These are phyloP conservation scores for Scedosporium minutisporum DNA, from an alignment of 2,329 filamentous ascomycete species.

Conservation along the genomic window DNA sequence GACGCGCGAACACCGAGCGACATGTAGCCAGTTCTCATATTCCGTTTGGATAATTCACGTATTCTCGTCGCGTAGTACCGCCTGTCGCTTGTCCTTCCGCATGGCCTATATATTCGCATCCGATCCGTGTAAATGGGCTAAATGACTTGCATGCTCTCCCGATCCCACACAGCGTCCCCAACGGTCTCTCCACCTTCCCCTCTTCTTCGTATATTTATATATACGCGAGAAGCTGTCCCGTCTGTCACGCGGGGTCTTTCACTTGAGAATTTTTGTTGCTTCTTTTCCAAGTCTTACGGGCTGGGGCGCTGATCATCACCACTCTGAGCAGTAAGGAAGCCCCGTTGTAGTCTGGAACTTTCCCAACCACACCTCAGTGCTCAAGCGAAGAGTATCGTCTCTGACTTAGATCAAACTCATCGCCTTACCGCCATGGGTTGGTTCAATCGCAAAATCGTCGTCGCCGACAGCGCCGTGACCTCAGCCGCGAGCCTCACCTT, in stretches of 20 bases:
- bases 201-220: neutral
- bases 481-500: conserved; percentile 7
- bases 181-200: neutral
- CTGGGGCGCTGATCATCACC: neutral
- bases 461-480: conserved; percentile 1
- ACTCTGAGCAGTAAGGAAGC: neutral
- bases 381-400: too few relatives aligned
- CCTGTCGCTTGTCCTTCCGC: neutral
- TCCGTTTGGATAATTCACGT: neutral
- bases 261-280: neutral
- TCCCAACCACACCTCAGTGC: too few relatives aligned
- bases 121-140: neutral
- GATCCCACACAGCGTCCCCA: neutral
- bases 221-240: neutral
- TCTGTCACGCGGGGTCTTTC: neutral
- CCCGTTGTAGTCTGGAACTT: too few relatives aligned
- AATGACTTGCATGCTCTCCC: neutral
- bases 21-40: neutral
- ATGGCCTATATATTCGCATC: neutral
- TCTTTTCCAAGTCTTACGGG: neutral
- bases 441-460: conserved; percentile 6
- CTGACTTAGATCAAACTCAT: neutral
- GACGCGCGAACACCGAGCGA: neutral
- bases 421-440: neutral
- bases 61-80: neutral